Evolutionary conservation across 192 early-diverging fungal species (phyloP), one percentile per base, ranked within the genome.

Genomic region (Coemansia asiatica): DNA sequence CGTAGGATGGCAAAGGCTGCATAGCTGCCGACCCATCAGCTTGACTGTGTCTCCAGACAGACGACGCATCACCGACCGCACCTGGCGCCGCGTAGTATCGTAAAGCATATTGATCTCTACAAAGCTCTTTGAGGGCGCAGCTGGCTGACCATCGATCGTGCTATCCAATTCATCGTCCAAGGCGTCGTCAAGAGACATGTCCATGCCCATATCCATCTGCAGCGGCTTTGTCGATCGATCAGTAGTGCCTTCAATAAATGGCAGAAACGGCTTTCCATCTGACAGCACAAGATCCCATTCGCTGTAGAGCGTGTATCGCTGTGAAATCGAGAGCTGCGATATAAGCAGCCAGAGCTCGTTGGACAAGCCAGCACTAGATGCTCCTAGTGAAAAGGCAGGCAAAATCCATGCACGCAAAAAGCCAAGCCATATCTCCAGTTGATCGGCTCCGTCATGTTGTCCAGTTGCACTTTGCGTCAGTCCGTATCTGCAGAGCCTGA

Each of bases 321-420:
- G 65, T 38, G 48, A 56, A 23, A 67, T 36, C 19, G 73, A 69
- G 46, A 81, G 22, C 21, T 22, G n/a, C 3, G 73, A 75, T 0
- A 81, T 54, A 12, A 81, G 60, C 28, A 67, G 47, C 79, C 79
- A 81, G 15, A 81, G 63, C 64, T 81, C 79, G 51, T 81, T 81
- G 1, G 79, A 81, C 36, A 81, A 28, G 0, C 66, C 79, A 13
- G 79, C 73, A 16, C 69, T 72, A 12, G 74, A 63, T 33, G 31
- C 19, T 16, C 69, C 48, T 12, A 81, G 62, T 19, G 79, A 81
- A 60, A 61, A 72, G 10, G 79, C 74, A 12, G 79, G 79, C 19
- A 81, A 58, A 19, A 81, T 67, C 79, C 79, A 81, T 13, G 79
- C 35, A 10, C 73, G 62, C 61, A 81, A 48, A 59, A 69, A 56